These are phyloP conservation scores for Tillandsia leiboldiana DNA, from an alignment of 176 grass and related monocot genomes.

Conservation along the genomic window DNA sequence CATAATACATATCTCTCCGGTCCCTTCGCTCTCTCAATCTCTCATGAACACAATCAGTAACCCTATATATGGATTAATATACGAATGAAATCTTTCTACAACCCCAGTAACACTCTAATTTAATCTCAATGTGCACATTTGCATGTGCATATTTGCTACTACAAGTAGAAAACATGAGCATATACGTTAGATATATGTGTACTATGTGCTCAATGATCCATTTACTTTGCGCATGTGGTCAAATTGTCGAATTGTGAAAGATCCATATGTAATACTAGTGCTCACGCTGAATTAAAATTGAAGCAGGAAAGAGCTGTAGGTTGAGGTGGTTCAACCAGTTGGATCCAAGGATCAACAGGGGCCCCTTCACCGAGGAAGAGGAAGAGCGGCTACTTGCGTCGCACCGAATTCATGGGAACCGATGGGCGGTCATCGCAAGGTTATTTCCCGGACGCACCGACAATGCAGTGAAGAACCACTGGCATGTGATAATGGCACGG, in stretches of 20 bases:
- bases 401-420: slow-evolving; percentile 73
- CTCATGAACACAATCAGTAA: no score
- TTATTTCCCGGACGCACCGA: slow-evolving; percentile 92
- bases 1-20: no score
- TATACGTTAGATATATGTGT: background rate
- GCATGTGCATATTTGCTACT: no score
- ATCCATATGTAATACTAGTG: background rate
- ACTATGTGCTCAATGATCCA: background rate
- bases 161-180: background rate
- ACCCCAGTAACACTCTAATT: no score
- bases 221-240: no score
- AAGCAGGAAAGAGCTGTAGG: slow-evolving; percentile 86
- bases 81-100: no score
- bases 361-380: slow-evolving; percentile 80
- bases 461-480: slow-evolving; percentile 98
- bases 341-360: slow-evolving; percentile 81
- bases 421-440: slow-evolving; percentile 83
- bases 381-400: slow-evolving; percentile 73
- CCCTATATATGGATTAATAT: no score
- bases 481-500: slow-evolving; percentile 96
- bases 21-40: no score
- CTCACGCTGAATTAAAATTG: background rate
- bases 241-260: background rate
- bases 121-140: no score
- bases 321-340: slow-evolving; percentile 97